Conservation (phyloP, 352 stramenopile genomes). For the Sclerospora graminicola region DNA sequence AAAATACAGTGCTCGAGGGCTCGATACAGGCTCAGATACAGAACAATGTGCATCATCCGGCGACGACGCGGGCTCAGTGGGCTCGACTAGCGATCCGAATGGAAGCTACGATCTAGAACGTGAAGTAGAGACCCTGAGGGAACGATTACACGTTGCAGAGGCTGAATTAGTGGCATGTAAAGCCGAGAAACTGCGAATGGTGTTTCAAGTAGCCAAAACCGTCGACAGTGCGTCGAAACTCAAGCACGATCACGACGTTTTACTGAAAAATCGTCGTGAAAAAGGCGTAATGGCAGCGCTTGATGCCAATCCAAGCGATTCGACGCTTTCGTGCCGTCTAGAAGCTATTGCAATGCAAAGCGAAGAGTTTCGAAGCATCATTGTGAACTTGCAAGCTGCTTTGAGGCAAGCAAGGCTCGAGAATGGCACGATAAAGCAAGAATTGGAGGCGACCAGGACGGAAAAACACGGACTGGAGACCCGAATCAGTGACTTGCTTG, state of each 20-base stretch:
- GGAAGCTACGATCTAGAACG: constrained; percentile 12
- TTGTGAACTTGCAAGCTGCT: constrained; percentile 11
- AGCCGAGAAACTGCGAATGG: constrained; percentile 63
- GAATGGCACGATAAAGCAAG: constrained; percentile 20
- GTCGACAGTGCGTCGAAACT: constrained; percentile 46
- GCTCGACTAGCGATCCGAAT: constrained; percentile 8
- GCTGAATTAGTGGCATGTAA: constrained; percentile 48
- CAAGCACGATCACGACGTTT: constrained; percentile 46
- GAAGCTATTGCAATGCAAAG: constrained; percentile 32
- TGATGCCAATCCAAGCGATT: constrained; percentile 12
- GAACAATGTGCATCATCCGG: constrained; percentile 6
- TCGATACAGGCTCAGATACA: constrained; percentile 3
- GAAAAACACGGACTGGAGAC: constrained; percentile 54
- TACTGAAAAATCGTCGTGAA: constrained; percentile 24
- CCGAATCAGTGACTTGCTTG: constrained; percentile 36
- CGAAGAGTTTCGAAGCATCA: constrained; percentile 20
- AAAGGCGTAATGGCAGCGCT: constrained; percentile 22
- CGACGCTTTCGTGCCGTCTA: constrained; percentile 11
- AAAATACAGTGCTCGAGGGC: constrained; percentile 7
- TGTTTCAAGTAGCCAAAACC: constrained; percentile 66
- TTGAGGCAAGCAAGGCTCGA: constrained; percentile 15
- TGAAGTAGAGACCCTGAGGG: constrained; percentile 24
- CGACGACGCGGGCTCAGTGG: constrained; percentile 9
- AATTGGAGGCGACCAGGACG: constrained; percentile 35
- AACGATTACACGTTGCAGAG: constrained; percentile 25